Percentiles rank a stretch among this genome's conserved stretches.
Conservation (phyloP, 805 yeast species). For the Clavispora asparagi region DNA sequence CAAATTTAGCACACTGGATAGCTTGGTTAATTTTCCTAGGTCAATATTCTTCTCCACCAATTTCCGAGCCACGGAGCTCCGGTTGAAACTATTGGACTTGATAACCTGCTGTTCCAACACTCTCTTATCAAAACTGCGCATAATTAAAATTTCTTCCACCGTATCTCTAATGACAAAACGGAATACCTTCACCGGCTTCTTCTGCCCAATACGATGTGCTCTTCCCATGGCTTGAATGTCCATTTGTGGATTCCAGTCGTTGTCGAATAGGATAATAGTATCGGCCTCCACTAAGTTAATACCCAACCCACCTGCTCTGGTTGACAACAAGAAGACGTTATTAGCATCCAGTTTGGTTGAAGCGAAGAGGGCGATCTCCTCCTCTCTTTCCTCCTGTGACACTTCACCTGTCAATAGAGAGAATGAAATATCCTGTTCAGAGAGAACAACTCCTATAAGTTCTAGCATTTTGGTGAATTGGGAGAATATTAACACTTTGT, state of each 20-base stretch:
- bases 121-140: slow-evolving; percentile 76
- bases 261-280: slow-evolving; percentile 82
- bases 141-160: slow-evolving; percentile 75
- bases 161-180: slow-evolving; percentile 74
- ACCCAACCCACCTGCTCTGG: slow-evolving; percentile 95
- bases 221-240: slow-evolving; percentile 96
- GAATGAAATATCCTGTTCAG: slow-evolving; percentile 36
- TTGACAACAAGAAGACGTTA: slow-evolving; percentile 67
- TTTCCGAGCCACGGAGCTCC: slow-evolving; percentile 21
- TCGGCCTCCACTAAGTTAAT: slow-evolving; percentile 83
- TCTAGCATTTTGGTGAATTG: slow-evolving; percentile 87
- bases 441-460: slow-evolving; percentile 70
- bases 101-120: slow-evolving; percentile 67
- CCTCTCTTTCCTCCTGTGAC: slow-evolving; percentile 59
- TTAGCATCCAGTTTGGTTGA: slow-evolving; percentile 15
- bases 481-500: slow-evolving; percentile 76
- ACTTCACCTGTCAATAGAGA: slow-evolving; percentile 78
- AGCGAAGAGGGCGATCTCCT: slow-evolving; percentile 52
- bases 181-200: slow-evolving; percentile 74
- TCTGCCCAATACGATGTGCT: slow-evolving; percentile 90
- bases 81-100: slow-evolving; percentile 32
- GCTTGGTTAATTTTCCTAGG: slow-evolving; percentile 6
- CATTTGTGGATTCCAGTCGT: slow-evolving; percentile 97
- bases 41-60: slow-evolving; percentile 15
- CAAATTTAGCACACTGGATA: slow-evolving; percentile 2